Evolutionary conservation across 108 stramenopile genomes (phyloP).

Genomic region (Aurantiochytrium sp.): DNA sequence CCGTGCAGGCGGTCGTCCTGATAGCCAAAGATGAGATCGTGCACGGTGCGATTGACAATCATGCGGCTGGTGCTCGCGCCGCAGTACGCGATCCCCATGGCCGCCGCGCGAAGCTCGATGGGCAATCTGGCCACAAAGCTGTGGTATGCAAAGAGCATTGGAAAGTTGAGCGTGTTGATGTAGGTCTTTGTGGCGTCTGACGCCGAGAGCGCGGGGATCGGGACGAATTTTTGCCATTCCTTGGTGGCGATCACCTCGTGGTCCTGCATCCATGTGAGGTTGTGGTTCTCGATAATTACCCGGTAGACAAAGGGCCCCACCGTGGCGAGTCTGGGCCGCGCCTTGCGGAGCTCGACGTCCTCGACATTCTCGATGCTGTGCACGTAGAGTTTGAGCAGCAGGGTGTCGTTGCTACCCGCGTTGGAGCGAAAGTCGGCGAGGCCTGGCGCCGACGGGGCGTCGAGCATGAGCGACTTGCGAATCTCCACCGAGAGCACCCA

Average conservation of each 20-base stretch:
- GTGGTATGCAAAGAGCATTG: not conserved
- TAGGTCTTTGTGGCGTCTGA: not conserved
- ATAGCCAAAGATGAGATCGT: constrained; percentile 1
- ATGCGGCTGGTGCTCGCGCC: no score
- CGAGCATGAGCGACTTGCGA: not conserved
- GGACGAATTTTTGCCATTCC: not conserved
- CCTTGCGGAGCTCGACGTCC: not conserved
- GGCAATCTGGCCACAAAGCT: not conserved
- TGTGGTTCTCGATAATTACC: not conserved
- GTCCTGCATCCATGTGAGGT: not conserved
- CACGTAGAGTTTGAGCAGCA: not conserved
- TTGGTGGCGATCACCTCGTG: not conserved
- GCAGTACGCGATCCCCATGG: not conserved
- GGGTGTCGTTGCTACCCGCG: not conserved
- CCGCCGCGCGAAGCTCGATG: not conserved
- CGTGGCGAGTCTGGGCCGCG: not conserved
- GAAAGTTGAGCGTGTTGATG: not conserved
- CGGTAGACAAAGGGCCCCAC: not conserved
- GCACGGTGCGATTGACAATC: not conserved
- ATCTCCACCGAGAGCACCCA: not conserved
- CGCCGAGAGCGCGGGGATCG: not conserved
- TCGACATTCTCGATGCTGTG: not conserved
- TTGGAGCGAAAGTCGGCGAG: not conserved
- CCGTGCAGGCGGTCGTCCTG: not conserved
- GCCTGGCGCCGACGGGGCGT: not conserved